phyloP scores from a whole-genome alignment of 257 asterid genomes.

The Ballota nigra region DNA sequence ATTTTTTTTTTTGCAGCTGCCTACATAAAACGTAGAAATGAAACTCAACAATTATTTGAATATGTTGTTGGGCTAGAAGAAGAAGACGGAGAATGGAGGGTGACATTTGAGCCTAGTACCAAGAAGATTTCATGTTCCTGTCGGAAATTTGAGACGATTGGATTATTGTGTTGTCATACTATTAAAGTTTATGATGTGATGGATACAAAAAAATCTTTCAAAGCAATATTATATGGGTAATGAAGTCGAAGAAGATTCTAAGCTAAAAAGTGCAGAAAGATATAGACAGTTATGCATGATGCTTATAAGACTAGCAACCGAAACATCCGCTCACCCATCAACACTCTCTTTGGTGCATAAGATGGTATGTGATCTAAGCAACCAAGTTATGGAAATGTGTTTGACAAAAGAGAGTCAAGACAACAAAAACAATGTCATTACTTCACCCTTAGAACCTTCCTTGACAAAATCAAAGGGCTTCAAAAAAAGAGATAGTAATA shows the following conservation, averaged over 20 bases:
- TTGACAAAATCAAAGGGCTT: background rate
- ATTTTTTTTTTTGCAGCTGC: background rate
- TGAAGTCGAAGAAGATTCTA: background rate
- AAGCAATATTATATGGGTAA: background rate
- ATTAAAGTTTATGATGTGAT: too few relatives aligned
- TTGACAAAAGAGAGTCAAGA: background rate
- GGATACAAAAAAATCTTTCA: too few relatives aligned
- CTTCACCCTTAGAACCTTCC: background rate
- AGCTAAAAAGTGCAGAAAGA: background rate
- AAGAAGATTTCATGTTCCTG: too few relatives aligned
- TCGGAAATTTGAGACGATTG: too few relatives aligned
- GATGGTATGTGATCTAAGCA: background rate
- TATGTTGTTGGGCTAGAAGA: too few relatives aligned
- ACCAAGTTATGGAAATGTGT: background rate
- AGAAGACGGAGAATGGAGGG: too few relatives aligned
- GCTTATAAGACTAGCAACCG: background rate
- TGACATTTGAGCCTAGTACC: too few relatives aligned
- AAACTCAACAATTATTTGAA: too few relatives aligned
- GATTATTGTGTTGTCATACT: too few relatives aligned
- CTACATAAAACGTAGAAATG: too few relatives aligned
- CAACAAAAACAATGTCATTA: background rate
- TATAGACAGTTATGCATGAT: background rate
- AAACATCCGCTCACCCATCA: background rate
- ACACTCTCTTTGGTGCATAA: background rate
- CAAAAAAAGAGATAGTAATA: background rate